Evolutionary conservation across 208 protist species (phyloP), one percentile per base, ranked within the genome.

Genomic region (Acanthamoeba divionensis): DNA sequence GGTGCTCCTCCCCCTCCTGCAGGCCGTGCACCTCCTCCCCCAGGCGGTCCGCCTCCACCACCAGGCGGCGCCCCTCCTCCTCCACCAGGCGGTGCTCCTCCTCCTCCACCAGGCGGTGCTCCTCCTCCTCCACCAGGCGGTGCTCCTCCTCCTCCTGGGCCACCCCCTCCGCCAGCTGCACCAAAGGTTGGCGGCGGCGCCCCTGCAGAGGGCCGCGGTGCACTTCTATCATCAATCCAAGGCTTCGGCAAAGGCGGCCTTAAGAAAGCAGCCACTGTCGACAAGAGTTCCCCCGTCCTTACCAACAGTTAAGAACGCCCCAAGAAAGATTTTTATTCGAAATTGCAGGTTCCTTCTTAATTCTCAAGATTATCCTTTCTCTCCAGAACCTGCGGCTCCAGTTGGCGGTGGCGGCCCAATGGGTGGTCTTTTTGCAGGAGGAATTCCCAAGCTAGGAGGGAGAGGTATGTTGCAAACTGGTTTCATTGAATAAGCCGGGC

Each of bases 181-280:
- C 44, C 38, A 18, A 45, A 45, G 41, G 10, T 79, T 10, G 44
- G 44, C 15, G 18, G 33, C 0, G 69, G 12, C 21, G 15, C n/a
- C 21, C 69, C 69, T 13, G 44, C 41, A 13, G 41, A 5, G 0
- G 69, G 44, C 0, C 69, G 69, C 36, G 33, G 41, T 31, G 69
- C 69, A 24, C 69, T 79, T 10, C 24, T 79, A 47, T 45, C 41
- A 13, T 79, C 73, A 13, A 83, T 83, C 33, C 33, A 60, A 31
- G 73, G 73, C 41, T 83, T 83, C 73, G 4, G 48, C 73, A 83
- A 83, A 38, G 73, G 48, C 73, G n/a, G n/a, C n/a, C n/a, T n/a
- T n/a, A n/a, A n/a, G n/a, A n/a, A n/a, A n/a, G n/a, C n/a, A n/a
- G n/a, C 31, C 73, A 83, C 73, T 10, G 73, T 83, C 44, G 73